Percentiles rank a stretch among this genome's conserved stretches.
These are phyloP conservation scores for Dipteronia sinensis DNA, from an alignment of 345 rosid species.

Conservation along the genomic window DNA sequence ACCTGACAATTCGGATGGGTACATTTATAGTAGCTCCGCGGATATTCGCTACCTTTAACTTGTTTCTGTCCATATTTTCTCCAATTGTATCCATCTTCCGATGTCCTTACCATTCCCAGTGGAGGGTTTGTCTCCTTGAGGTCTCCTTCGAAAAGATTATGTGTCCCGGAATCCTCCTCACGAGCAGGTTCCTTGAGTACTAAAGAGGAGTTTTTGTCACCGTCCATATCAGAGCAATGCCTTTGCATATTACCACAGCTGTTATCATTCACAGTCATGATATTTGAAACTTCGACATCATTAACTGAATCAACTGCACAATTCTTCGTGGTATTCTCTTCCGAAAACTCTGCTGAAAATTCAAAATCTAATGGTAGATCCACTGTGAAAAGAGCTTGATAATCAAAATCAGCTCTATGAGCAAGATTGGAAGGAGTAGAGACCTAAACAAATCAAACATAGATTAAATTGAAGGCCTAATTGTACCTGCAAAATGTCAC, in stretches of 20 bases:
- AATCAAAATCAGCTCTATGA: constrained; percentile 31
- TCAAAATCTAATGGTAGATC: constrained; percentile 36
- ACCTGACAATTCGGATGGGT: constrained; percentile 57
- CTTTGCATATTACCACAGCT: constrained; percentile 26
- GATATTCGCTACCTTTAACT: constrained; percentile 67
- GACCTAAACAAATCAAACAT: constrained; percentile 16
- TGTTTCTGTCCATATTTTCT: constrained; percentile 73
- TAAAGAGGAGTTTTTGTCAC: constrained; percentile 14
- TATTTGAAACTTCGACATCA: constrained; percentile 25
- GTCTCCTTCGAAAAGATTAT: constrained; percentile 27
- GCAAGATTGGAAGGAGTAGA: constrained; percentile 21
- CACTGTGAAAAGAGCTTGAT: constrained; percentile 25
- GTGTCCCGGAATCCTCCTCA: constrained; percentile 21
- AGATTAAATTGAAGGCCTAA: background rate
- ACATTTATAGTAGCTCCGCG: constrained; percentile 69
- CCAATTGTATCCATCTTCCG: constrained; percentile 70
- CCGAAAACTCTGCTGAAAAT: constrained; percentile 32
- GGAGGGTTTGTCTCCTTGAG: constrained; percentile 31
- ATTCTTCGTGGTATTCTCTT: constrained; percentile 29
- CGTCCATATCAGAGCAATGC: constrained; percentile 25
- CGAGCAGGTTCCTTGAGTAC: constrained; percentile 25
- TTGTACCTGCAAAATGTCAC: too few relatives aligned
- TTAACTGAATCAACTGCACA: constrained; percentile 24
- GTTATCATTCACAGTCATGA: constrained; percentile 22
- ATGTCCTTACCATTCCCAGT: constrained; percentile 37